Base-by-base conservation (phyloP, 371 early-diverging fungal species). In the Mucor ambiguus region DNA sequence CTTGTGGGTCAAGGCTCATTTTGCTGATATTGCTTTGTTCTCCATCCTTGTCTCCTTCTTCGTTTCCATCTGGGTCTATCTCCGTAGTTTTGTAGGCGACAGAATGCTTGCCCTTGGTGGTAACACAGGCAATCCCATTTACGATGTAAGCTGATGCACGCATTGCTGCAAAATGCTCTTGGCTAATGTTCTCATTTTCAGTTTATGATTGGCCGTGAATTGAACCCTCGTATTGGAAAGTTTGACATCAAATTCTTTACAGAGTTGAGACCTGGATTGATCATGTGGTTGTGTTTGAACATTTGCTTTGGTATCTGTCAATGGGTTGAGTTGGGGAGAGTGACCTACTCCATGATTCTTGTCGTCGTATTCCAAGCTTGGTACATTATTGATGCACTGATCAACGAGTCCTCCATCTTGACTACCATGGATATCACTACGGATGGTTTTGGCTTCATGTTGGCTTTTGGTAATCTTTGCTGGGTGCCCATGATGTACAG, bases 381-480 rank as follows among this genome's bases (percentile, higher is more conserved):
- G 74, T 98, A 98, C 75, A 88, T 93, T 26, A 57, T 93, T 30
- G 98, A 98, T 71, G 89, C 96, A 4, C 75, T 95, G 18, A 87
- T 87, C 78, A 88, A 90, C 70, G 94, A 95, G 79, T 66, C 80
- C 4, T 86, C 92, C 14, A 91, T 98, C 26, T 70, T 97, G 73
- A 95, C 97, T 4, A 97, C 97, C 18, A 96, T 96, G 96, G 98
- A 97, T 65, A 92, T 95, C 58, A 93, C 90, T 7, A 90, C 86
- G 0, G 98, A 97, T 66, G 97, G 98, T 0, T 96, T 98, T 76
- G 98, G 98, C 12, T 95, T 86, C 76, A 95, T 96, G 96, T 84
- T 96, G 29, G 85, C 89, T 5, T 93, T 92, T 72, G 96, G 96
- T n/a, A 87, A 95, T 66, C 70, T 94, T 20, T 87, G 88, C 29